Percentiles rank a stretch among this genome's conserved stretches.
Evolutionary conservation across 2,329 filamentous ascomycete genomes (phyloP).

Genomic region (Cryphonectria nitschkei): DNA sequence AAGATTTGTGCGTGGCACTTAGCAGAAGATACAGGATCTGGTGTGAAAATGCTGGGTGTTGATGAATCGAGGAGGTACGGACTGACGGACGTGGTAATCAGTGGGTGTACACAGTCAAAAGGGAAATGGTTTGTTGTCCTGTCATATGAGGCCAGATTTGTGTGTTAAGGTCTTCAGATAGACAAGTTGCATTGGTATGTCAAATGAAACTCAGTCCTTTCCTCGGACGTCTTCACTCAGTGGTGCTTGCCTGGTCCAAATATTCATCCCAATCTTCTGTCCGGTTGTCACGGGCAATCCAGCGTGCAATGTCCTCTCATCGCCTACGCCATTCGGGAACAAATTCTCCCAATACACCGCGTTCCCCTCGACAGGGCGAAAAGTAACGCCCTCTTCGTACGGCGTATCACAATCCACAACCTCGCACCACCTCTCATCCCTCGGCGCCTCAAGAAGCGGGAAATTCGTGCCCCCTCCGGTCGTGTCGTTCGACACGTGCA

Average conservation of each 20-base stretch:
- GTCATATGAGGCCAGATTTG: not conserved
- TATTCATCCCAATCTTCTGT: slow-evolving; percentile 47
- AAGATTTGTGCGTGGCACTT: too few species aligned
- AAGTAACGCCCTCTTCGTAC: slow-evolving; percentile 45
- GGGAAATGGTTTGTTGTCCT: not conserved
- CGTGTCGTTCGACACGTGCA: slow-evolving; percentile 41
- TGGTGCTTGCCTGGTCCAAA: slow-evolving; percentile 45
- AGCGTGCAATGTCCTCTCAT: slow-evolving; percentile 45
- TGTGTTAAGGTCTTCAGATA: not conserved
- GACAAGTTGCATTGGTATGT: too few species aligned
- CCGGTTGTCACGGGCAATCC: slow-evolving; percentile 45
- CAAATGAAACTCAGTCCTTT: not conserved
- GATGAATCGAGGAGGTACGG: not conserved
- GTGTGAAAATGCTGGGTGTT: not conserved
- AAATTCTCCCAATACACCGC: slow-evolving; percentile 48
- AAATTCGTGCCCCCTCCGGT: slow-evolving; percentile 48
- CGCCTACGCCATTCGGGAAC: slow-evolving; percentile 39
- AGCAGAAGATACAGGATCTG: not conserved
- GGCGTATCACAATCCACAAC: slow-evolving; percentile 46
- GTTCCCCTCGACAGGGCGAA: slow-evolving; percentile 43
- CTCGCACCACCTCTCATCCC: slow-evolving; percentile 42
- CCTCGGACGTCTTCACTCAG: slow-evolving; percentile 13
- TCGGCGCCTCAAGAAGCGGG: slow-evolving; percentile 41
- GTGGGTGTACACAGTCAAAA: not conserved
- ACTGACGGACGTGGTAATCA: not conserved